These are phyloP conservation scores for Infundibulicybe gibba DNA, from an alignment of 768 basidiomycete species.

Conservation along the genomic window DNA sequence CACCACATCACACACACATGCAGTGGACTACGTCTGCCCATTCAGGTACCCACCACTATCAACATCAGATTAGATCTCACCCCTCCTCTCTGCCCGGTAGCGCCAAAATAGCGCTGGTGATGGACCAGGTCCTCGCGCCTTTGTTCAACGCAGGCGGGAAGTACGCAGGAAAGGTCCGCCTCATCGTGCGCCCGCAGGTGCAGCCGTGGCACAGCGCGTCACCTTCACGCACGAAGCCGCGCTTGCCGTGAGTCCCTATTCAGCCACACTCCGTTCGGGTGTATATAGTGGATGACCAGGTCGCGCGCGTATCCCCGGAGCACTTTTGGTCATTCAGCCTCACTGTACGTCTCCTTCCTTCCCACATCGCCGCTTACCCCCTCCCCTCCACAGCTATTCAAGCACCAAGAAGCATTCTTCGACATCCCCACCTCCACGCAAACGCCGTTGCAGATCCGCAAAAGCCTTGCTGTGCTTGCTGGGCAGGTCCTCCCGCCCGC, in stretches of 20 bases:
- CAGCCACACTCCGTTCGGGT: not conserved
- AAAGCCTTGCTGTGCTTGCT: conserved; percentile 63
- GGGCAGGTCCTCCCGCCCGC: conserved; percentile 45
- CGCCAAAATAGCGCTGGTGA: conserved; percentile 55
- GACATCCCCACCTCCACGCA: conserved; percentile 68
- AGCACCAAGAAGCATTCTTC: conserved; percentile 73
- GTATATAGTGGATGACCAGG: no score
- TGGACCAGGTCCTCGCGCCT: conserved; percentile 61
- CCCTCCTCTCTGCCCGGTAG: conserved; percentile 25
- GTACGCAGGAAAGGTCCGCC: conserved; percentile 72
- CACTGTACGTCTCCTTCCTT: conserved; percentile 35
- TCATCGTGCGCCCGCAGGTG: conserved; percentile 66
- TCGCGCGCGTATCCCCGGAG: conserved; percentile 66
- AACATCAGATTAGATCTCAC: not conserved
- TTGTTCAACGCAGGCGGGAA: conserved; percentile 52
- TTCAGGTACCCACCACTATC: conserved; percentile 50
- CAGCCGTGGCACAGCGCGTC: conserved; percentile 83
- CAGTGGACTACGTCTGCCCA: conserved; percentile 88
- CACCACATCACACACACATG: no score
- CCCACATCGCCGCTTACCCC: not conserved
- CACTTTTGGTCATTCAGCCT: conserved; percentile 78
- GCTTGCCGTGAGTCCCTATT: conserved; percentile 55
- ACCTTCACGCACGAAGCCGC: conserved; percentile 79
- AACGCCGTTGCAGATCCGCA: conserved; percentile 71
- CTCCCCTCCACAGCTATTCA: conserved; percentile 56